Conservation (phyloP, 164 flowering plant species). For the Santalum album region DNA sequence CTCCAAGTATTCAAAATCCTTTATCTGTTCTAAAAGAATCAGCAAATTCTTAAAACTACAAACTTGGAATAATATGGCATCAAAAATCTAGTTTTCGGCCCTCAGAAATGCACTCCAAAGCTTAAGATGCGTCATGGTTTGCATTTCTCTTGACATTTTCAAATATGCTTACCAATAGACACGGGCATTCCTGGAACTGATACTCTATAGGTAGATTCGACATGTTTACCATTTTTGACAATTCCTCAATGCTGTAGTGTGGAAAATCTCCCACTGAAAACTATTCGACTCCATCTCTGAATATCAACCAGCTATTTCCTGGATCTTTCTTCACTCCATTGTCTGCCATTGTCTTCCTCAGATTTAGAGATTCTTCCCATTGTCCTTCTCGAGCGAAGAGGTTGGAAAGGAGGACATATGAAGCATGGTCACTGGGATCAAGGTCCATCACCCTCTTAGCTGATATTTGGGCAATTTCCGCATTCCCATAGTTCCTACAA, state of each 20-base stretch:
- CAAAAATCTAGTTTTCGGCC: too few relatives aligned
- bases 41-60: too few relatives aligned
- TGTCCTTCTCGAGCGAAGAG: slow-evolving; percentile 14
- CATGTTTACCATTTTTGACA: slow-evolving; percentile 6
- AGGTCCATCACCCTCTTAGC: slow-evolving; percentile 20
- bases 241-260: slow-evolving; percentile 8
- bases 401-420: slow-evolving; percentile 20
- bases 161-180: too few relatives aligned
- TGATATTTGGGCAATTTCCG: slow-evolving; percentile 15
- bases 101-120: too few relatives aligned
- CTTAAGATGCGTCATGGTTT: too few relatives aligned
- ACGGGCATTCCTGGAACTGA: too few relatives aligned
- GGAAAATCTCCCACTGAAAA: slow-evolving; percentile 13
- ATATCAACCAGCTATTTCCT: slow-evolving; percentile 21
- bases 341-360: slow-evolving; percentile 17
- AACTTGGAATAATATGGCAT: too few relatives aligned
- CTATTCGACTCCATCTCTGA: slow-evolving; percentile 15
- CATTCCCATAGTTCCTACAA: slow-evolving; percentile 15
- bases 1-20: too few relatives aligned
- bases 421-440: slow-evolving; percentile 17
- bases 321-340: slow-evolving; percentile 18
- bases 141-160: too few relatives aligned
- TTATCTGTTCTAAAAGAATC: too few relatives aligned
- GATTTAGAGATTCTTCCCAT: slow-evolving; percentile 19
- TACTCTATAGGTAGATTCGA: too few relatives aligned